Evolutionary conservation across 495 filamentous ascomycete species (phyloP), one percentile per base, ranked within the genome.

Genomic region (Penicillium subrubescens): DNA sequence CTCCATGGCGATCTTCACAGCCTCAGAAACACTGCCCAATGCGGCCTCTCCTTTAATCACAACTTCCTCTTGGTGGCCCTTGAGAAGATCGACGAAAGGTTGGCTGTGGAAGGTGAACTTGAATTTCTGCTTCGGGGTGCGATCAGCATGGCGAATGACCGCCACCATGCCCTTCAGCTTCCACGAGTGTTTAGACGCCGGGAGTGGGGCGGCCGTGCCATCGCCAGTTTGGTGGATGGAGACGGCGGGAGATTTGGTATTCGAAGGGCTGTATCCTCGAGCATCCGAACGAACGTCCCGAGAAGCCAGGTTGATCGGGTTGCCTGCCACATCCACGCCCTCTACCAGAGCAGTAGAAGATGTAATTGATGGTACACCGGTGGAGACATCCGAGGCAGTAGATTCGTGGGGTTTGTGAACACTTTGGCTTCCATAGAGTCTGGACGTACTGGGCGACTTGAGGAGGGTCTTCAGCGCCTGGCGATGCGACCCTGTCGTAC

Each of bases 91-190:
- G 53, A 98, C 92, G 71, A 99, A 99, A 6, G 96, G 96, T 65
- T 93, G 91, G 8, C 91, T 96, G 75, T 98, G 96, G 70, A 99
- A 99, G 0, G 95, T 99, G 73, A 97, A 98, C 71, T 99, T 99
- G 81, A 96, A 97, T 71, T 99, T 99, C 68, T 99, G 95, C 75
- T 99, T 99, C 7, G 95, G 95, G 12, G 95, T 99, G 43, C 95
- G 89, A 78, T 99, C 95, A 3, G 96, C 95, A 73, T 99, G 95
- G 27, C 95, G 86, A 55, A 99, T 90, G 12, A 98, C 96, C 21
- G 94, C 92, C 8, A 99, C 95, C 83, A 98, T 93, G n/a, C 95
- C 95, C 75, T 98, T 99, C 63, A 99, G 77, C 73, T 96, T 97
- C 95, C 95, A 99, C 33, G 93, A 90, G 67, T 97, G 93, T 70